phyloP scores from a whole-genome alignment of 805 yeast species.

The Schizosaccharomyces octosporus region DNA sequence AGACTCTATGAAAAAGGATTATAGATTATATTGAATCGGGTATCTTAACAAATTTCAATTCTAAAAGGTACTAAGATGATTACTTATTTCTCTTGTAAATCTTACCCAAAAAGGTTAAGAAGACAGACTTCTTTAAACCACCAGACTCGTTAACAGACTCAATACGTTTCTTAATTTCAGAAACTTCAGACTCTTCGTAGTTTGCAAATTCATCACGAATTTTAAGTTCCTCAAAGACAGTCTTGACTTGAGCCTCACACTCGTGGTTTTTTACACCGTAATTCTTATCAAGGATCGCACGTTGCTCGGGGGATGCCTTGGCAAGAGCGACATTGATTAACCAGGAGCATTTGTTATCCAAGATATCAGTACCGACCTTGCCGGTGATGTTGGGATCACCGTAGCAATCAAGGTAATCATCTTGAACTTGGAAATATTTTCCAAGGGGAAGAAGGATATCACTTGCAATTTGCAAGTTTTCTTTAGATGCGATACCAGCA shows the following conservation, averaged over 20 bases:
- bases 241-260: constrained; percentile 43
- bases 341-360: constrained; percentile 98
- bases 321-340: constrained; percentile 77
- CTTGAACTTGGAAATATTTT: constrained; percentile 95
- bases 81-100: constrained; percentile 85
- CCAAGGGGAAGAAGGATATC: constrained; percentile 84
- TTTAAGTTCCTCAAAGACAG: constrained; percentile 47
- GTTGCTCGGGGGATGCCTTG: constrained; percentile 55
- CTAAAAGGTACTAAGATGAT: background rate
- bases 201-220: constrained; percentile 45
- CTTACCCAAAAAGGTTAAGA: constrained; percentile 62
- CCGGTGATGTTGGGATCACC: constrained; percentile 96
- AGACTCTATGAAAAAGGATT: too few relatives aligned
- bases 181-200: constrained; percentile 62
- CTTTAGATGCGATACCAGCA: constrained; percentile 48
- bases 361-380: constrained; percentile 93
- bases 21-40: too few relatives aligned
- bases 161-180: constrained; percentile 38
- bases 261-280: constrained; percentile 66
- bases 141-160: constrained; percentile 60
- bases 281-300: constrained; percentile 51
- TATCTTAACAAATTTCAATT: too few relatives aligned
- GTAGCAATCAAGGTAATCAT: constrained; percentile 86
- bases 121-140: constrained; percentile 79
- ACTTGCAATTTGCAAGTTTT: constrained; percentile 66